A percentile compares a stretch with the other conserved stretches of the same genome.
Conservation (phyloP, 2,329 filamentous ascomycete genomes). For the Septoria linicola region DNA sequence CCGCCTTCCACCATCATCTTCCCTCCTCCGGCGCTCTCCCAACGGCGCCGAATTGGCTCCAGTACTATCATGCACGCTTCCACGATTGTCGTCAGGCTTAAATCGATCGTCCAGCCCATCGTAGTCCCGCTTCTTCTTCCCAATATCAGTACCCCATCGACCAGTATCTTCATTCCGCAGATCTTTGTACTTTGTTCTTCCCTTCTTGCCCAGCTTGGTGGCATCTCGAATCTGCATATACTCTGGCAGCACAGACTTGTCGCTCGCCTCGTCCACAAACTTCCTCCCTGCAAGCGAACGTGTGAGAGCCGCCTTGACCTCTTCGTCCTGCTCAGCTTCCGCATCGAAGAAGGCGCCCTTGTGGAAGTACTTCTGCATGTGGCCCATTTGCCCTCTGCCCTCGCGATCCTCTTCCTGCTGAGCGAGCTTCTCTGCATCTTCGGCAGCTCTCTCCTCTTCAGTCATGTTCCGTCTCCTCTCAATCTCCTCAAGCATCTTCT, state of each 20-base stretch:
- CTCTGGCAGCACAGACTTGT: conserved; percentile 80
- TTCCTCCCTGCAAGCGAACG: conserved; percentile 82
- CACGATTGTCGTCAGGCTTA: conserved; percentile 55
- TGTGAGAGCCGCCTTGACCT: conserved; percentile 73
- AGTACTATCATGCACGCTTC: conserved; percentile 50
- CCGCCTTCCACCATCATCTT: conserved; percentile 40
- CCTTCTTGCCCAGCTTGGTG: conserved; percentile 90
- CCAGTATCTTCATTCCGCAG: conserved; percentile 89
- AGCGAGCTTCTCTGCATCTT: conserved; percentile 76
- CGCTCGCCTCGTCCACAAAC: conserved; percentile 78
- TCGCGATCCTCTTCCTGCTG: conserved; percentile 76
- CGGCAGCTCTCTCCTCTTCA: conserved; percentile 77
- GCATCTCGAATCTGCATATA: conserved; percentile 91
- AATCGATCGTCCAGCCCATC: conserved; percentile 65
- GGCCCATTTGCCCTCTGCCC: conserved; percentile 74
- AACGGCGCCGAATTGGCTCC: conserved; percentile 72
- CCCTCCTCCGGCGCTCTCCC: conserved; percentile 57
- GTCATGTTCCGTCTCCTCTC: conserved; percentile 85
- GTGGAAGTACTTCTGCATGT: conserved; percentile 95
- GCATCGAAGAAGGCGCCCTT: conserved; percentile 94
- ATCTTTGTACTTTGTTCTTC: conserved; percentile 85
- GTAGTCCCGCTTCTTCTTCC: conserved; percentile 51
- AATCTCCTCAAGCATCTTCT: conserved; percentile 83
- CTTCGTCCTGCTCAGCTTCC: conserved; percentile 55
- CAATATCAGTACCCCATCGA: conserved; percentile 65